Evolutionary conservation across 1,284 basidiomycete genomes (phyloP), one percentile per base, ranked within the genome.

Genomic region (Cutaneotrichosporon cyanovorans): DNA sequence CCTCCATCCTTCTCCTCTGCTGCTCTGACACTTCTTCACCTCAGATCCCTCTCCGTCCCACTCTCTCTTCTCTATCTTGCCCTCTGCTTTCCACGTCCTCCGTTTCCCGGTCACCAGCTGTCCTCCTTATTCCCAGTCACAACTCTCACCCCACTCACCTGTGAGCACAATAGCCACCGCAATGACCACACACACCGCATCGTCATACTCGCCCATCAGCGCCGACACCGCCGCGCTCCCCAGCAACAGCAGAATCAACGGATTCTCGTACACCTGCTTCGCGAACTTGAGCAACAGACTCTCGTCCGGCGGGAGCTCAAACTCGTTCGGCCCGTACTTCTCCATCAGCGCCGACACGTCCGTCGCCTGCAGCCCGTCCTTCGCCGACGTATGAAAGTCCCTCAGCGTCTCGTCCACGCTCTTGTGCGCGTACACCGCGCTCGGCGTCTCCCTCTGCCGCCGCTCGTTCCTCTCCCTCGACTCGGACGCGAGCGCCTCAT

Each of bases 101-200:
- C n/a, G n/a, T n/a, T n/a, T n/a, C n/a, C n/a, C n/a, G n/a, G n/a
- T n/a, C n/a, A n/a, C n/a, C n/a, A n/a, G n/a, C n/a, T n/a, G n/a
- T n/a, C n/a, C n/a, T n/a, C n/a, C n/a, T n/a, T n/a, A n/a, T n/a
- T n/a, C n/a, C n/a, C n/a, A n/a, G n/a, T n/a, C n/a, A n/a, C n/a
- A n/a, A n/a, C n/a, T n/a, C n/a, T n/a, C n/a, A n/a, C n/a, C n/a
- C n/a, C n/a, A 69, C 78, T 63, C 56, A 90, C 87, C 89, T 23
- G 89, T 90, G 15, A 97, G 74, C 22, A 97, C 92, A 51, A 97
- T 96, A 22, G 86, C 70, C 18, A 97, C 86, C 25, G 92, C 92
- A n/a, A 93, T 77, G 5, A 87, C 84, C 51, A 97, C 97, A 65
- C 88, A 91, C 51, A 91, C 74, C 2, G 93, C 92, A 63, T 97